A percentile compares a stretch with the other conserved stretches of the same genome.
Conservation (phyloP, 23 red algal species). For the Pyropia yezoensis region DNA sequence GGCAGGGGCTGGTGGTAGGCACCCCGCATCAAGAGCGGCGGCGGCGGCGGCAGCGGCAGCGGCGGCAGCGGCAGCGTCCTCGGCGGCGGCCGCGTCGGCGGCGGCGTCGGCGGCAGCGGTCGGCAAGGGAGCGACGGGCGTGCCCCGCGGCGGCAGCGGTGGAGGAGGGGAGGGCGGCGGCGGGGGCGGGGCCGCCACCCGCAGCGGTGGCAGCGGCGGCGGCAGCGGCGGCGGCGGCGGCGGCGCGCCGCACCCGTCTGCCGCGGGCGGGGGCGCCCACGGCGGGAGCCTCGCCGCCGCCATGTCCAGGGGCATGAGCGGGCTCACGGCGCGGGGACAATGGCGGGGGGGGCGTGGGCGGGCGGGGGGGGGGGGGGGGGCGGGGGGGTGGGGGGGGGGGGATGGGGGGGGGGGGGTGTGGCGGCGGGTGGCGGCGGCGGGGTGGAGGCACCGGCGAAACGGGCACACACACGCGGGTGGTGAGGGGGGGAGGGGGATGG, state of each 20-base stretch:
- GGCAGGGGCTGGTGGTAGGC: background rate
- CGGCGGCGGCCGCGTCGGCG: background rate
- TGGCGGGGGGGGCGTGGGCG: background rate
- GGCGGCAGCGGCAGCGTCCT: background rate
- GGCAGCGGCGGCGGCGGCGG: background rate
- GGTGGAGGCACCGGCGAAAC: background rate
- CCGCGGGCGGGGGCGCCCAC: background rate
- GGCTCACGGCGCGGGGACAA: background rate
- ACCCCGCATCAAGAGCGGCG: background rate
- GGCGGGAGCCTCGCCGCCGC: background rate
- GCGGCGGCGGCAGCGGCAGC: background rate
- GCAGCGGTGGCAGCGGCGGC: background rate
- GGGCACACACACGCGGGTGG: background rate
- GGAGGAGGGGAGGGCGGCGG: too few relatives aligned
- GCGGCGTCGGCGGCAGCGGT: too few relatives aligned
- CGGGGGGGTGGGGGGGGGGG: background rate
- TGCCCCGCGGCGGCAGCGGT: too few relatives aligned
- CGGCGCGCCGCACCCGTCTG: conserved; percentile 4
- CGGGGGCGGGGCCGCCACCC: background rate
- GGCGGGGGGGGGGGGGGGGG: background rate
- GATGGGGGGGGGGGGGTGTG: background rate
- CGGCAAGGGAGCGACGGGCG: too few relatives aligned
- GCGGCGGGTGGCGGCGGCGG: background rate
- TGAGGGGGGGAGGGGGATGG: background rate
- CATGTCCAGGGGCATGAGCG: background rate